phyloP scores from a whole-genome alignment of 768 basidiomycete genomes.

The Sporobolomyces roseus region DNA sequence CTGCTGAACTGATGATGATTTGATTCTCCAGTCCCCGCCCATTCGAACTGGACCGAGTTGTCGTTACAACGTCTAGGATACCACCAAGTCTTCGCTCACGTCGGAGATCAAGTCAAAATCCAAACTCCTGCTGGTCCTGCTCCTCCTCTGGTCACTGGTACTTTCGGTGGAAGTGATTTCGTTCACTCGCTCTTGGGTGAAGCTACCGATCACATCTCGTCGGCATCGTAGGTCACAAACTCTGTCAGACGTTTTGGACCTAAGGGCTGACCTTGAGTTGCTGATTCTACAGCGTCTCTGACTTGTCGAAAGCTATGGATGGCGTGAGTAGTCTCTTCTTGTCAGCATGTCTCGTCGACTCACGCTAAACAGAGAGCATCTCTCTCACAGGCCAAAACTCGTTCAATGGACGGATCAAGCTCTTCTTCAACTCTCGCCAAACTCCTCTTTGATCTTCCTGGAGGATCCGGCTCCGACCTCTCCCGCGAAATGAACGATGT shows the following conservation, averaged over 20 bases:
- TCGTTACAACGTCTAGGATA: constrained; percentile 71
- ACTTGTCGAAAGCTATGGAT: constrained; percentile 73
- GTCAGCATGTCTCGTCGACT: constrained; percentile 38
- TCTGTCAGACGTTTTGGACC: not conserved
- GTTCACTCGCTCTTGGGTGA: constrained; percentile 47
- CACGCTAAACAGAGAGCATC: constrained; percentile 41
- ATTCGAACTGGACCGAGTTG: constrained; percentile 73
- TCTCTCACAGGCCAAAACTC: constrained; percentile 45
- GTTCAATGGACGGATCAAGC: constrained; percentile 39
- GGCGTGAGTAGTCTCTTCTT: constrained; percentile 58
- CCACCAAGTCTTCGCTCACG: constrained; percentile 73
- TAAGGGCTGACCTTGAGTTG: not conserved
- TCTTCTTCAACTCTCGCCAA: constrained; percentile 57
- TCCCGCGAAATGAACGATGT: constrained; percentile 54
- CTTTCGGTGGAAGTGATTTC: constrained; percentile 54
- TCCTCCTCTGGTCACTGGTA: constrained; percentile 67
- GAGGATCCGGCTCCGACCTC: constrained; percentile 50
- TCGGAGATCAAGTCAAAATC: constrained; percentile 72
- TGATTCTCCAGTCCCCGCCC: too few relatives aligned
- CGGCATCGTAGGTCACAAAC: constrained; percentile 50
- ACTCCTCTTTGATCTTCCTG: constrained; percentile 63
- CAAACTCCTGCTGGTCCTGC: constrained; percentile 73
- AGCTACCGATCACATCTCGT: constrained; percentile 56
- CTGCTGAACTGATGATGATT: too few relatives aligned
- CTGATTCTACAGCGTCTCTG: constrained; percentile 56